Conservation (phyloP, 345 rosid genomes). For the Microcos paniculata region DNA sequence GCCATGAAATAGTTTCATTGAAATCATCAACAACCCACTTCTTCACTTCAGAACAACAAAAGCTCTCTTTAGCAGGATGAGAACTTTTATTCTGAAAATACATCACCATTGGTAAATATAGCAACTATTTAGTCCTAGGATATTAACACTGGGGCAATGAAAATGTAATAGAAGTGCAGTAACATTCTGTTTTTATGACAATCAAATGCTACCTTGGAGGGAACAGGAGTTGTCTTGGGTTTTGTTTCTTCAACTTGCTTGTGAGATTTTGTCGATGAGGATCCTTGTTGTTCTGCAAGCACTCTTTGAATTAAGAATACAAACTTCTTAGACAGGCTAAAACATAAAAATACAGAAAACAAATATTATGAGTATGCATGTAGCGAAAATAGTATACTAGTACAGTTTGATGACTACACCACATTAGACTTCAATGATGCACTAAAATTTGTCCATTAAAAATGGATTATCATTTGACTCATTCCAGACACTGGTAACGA, state of each 20-base stretch:
- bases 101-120: neutral
- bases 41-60: slow-evolving; percentile 55
- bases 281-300: slow-evolving; percentile 48
- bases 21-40: slow-evolving; percentile 78
- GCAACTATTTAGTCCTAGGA: slow-evolving; percentile 4
- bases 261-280: slow-evolving; percentile 35
- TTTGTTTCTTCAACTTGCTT: slow-evolving; percentile 47
- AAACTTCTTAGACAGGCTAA: slow-evolving; percentile 11
- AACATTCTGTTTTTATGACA: neutral
- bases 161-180: neutral
- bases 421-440: neutral
- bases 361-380: neutral
- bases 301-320: slow-evolving; percentile 27
- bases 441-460: neutral
- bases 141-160: slow-evolving; percentile 3
- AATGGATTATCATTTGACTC: neutral
- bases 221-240: slow-evolving; percentile 35
- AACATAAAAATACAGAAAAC: neutral
- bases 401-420: slow-evolving; percentile 4
- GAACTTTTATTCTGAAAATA: slow-evolving; percentile 41
- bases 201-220: slow-evolving; percentile 46
- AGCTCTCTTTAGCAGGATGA: slow-evolving; percentile 30
- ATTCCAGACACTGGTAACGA: neutral
- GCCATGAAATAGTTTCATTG: slow-evolving; percentile 68
- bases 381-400: neutral